Base-by-base conservation (phyloP, 805 yeast species). In the Blastobotrys parvus region DNA sequence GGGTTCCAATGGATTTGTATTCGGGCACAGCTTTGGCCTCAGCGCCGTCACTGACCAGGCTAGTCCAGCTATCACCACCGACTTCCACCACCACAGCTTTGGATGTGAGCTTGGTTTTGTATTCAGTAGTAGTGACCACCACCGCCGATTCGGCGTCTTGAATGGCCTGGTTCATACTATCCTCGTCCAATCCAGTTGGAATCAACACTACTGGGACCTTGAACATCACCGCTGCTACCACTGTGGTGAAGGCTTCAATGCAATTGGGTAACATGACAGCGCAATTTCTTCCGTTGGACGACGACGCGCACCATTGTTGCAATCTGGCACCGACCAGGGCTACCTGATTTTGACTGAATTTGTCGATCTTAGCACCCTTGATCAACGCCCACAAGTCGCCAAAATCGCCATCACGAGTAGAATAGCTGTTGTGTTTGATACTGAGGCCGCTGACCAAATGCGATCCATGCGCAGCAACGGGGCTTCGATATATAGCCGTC, bases 401-500 rank as follows among this genome's bases (percentile, higher is more conserved):
- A 45, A 86, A 58, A 51, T 76, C 79, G 2, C 95, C 95, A 58
- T 83, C 81, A 52, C 95, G 68, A 18, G 82, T 57, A 58, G 80
- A 82, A 29, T 75, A 78, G 20, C 73, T 68, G 35, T 85, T 43
- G 2, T 45, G 43, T 17, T 41, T 70, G 19, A 88, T 72, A 37
- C 77, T 75, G 43, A 84, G 62, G 0, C 94, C 94, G 2, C 83
- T 72, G 18, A 80, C 69, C 44, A 88, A 67, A 0, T 84, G 81
- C 45, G 75, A 58, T 3, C 86, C 84, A 56, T 76, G 78, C 18
- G 89, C 92, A 25, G 83, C 76, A 51, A 82, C 78, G 37, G 77
- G 77, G 40, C 87, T 81, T 49, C 92, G 72, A 60, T 83, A 80
- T 8, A 83, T 67, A 0, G 95, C 89, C 13, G 89, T 75, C 58